Conservation (phyloP, 1,284 basidiomycete genomes). For the Thecaphora frezii region DNA sequence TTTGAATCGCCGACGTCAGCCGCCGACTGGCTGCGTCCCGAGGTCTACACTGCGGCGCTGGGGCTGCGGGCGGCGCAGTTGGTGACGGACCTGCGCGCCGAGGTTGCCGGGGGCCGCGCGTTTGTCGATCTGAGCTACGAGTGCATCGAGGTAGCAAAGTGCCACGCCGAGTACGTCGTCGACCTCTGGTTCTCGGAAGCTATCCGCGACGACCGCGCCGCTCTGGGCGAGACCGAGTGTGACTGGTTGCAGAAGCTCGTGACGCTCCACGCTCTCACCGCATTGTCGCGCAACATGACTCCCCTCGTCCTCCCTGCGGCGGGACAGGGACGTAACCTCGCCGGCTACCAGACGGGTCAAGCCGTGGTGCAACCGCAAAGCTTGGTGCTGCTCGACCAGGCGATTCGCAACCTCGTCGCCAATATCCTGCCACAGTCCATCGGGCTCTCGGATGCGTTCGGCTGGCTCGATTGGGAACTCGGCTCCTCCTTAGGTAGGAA, state of each 20-base stretch:
- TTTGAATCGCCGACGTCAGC: conserved; percentile 32
- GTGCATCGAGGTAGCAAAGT: conserved; percentile 50
- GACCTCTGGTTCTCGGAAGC: conserved; percentile 52
- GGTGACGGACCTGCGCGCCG: conserved; percentile 45
- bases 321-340: conserved; percentile 64
- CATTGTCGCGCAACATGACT: conserved; percentile 43
- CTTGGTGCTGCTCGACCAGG: conserved; percentile 65
- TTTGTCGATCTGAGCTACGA: conserved; percentile 48
- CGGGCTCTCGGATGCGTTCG: conserved; percentile 73
- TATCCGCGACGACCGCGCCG: conserved; percentile 27
- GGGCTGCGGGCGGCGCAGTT: conserved; percentile 43
- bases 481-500: conserved; percentile 67
- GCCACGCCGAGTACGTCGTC: conserved; percentile 49
- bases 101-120: conserved; percentile 32
- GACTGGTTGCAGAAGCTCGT: conserved; percentile 45
- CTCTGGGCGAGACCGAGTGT: conserved; percentile 24
- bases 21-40: conserved; percentile 38
- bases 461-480: conserved; percentile 75
- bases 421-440: conserved; percentile 70
- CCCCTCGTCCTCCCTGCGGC: conserved; percentile 66
- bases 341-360: conserved; percentile 66
- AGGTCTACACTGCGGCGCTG: conserved; percentile 41
- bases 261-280: conserved; percentile 37
- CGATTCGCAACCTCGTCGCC: conserved; percentile 65
- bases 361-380: conserved; percentile 60